A percentile compares a stretch with the other conserved stretches of the same genome.
Conservation (phyloP, 768 basidiomycete species). For the Rhizopogon vulgaris region DNA sequence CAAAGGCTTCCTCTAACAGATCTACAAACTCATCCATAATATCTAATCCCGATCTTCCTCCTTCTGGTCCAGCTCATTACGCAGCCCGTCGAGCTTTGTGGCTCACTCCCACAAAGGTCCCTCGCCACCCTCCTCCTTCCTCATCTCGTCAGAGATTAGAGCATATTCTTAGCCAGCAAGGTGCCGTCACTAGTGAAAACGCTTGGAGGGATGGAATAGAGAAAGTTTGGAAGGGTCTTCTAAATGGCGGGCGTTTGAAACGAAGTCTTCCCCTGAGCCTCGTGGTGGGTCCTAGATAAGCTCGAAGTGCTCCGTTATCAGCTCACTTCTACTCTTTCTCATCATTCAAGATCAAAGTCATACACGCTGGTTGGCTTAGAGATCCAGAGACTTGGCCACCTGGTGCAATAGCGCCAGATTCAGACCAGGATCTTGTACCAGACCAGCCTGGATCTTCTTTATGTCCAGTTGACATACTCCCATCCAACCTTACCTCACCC, state of each 20-base stretch:
- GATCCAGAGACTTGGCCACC: conserved; percentile 71
- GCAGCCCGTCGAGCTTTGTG: conserved; percentile 57
- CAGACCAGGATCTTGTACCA: conserved; percentile 41
- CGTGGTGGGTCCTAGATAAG: conserved; percentile 42
- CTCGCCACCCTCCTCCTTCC: conserved; percentile 20
- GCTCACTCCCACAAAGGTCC: conserved; percentile 31
- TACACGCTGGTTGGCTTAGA: conserved; percentile 69
- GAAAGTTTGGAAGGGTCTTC: conserved; percentile 59
- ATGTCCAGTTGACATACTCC: background rate
- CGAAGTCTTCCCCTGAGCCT: conserved; percentile 54
- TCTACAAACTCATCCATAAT: conserved; percentile 2
- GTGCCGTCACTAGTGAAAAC: conserved; percentile 42
- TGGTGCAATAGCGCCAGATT: conserved; percentile 51
- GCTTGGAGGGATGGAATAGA: conserved; percentile 54
- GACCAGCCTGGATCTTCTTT: background rate
- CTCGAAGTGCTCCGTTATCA: background rate
- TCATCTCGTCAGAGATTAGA: conserved; percentile 44
- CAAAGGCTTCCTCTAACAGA: conserved; percentile 3
- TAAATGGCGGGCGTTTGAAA: conserved; percentile 52
- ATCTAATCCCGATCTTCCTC: conserved; percentile 34
- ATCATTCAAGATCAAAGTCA: conserved; percentile 54
- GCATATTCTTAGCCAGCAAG: conserved; percentile 40
- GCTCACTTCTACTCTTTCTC: conserved; percentile 12
- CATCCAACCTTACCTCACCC: background rate
- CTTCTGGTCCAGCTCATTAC: conserved; percentile 61